These are phyloP conservation scores for Syzygium oleosum DNA, from an alignment of 345 rosid species.

Conservation along the genomic window DNA sequence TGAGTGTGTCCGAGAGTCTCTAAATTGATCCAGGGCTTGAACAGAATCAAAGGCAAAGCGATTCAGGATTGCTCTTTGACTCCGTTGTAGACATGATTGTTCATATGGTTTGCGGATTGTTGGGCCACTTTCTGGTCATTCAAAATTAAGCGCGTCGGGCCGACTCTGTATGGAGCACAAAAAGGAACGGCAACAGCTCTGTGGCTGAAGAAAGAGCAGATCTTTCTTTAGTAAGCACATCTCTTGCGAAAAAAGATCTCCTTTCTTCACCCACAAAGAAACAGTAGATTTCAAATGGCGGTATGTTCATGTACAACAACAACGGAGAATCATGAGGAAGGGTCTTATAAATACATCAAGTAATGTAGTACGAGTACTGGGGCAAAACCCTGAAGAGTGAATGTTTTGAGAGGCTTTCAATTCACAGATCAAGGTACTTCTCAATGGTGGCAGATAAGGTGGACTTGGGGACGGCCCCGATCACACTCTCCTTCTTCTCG, in stretches of 20 bases:
- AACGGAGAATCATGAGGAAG: not conserved
- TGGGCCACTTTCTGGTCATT: not conserved
- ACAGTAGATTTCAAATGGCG: not conserved
- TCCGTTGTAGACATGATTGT: not conserved
- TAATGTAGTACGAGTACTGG: not conserved
- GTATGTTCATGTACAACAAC: not conserved
- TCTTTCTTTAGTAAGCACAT: not conserved
- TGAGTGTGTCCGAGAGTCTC: not conserved
- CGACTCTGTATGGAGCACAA: not conserved
- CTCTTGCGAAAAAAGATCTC: not conserved
- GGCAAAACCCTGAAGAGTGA: not conserved
- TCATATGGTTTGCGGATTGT: not conserved
- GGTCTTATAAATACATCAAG: not conserved
- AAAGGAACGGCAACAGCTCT: not conserved
- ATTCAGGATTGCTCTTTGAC: not conserved
- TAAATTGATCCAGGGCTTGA: not conserved
- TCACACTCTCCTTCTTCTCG: conserved; percentile 65
- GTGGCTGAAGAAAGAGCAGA: not conserved
- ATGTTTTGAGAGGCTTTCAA: not conserved
- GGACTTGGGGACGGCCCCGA: conserved; percentile 69
- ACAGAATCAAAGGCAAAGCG: not conserved
- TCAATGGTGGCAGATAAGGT: conserved; percentile 51
- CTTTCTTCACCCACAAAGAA: not conserved
- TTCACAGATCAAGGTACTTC: conserved; percentile 38
- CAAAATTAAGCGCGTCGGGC: not conserved